These are phyloP conservation scores for Rhizophagus clarus DNA, from an alignment of 192 early-diverging fungal species.

Conservation along the genomic window DNA sequence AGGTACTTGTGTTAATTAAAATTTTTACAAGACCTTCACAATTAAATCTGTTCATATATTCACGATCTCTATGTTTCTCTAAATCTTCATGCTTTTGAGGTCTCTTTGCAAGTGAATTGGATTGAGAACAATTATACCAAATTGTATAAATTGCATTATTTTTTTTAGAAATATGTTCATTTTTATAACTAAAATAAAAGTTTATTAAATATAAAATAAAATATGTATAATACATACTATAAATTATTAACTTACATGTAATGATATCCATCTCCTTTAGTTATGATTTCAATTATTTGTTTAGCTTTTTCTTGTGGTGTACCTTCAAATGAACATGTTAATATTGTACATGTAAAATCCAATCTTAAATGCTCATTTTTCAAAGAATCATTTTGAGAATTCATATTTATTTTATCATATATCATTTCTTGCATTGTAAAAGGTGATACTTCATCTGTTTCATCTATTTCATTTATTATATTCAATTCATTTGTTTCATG, in stretches of 20 bases:
- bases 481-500: no score
- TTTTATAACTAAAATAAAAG: neutral
- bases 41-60: neutral
- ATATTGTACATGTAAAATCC: no score
- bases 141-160: neutral
- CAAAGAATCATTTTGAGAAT: no score
- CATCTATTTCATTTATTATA: no score
- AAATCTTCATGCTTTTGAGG: neutral
- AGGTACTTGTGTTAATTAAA: neutral
- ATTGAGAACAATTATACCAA: neutral
- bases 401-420: no score
- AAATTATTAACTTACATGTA: neutral
- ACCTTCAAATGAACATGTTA: neutral
- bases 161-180: slow-evolving; percentile 1
- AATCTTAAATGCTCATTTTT: no score
- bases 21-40: neutral
- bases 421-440: no score
- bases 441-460: no score
- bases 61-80: neutral
- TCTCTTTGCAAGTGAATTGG: neutral
- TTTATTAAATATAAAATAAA: neutral
- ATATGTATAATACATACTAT: neutral
- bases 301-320: neutral
- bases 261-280: neutral
- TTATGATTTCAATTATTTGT: neutral